Percentiles rank a stretch among this genome's conserved stretches.
These are phyloP conservation scores for Neonectria coccinea DNA, from an alignment of 2,329 filamentous ascomycete genomes.

Conservation along the genomic window DNA sequence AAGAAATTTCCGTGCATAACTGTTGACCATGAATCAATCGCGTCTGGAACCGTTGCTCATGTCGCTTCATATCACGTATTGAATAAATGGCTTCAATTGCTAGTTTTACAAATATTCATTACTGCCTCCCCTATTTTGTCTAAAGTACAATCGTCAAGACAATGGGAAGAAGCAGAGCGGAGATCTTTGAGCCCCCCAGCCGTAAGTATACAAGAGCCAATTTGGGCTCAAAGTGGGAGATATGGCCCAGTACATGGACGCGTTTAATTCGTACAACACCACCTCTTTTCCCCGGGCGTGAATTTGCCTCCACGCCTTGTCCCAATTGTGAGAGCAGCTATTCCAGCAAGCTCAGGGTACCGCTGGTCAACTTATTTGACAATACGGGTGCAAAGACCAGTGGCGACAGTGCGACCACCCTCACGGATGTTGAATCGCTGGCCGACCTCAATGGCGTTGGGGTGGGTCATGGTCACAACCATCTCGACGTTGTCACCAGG, in stretches of 20 bases:
- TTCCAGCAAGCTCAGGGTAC: constrained; percentile 7
- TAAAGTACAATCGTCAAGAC: constrained; percentile 54
- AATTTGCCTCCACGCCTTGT: background rate
- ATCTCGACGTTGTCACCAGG: constrained; percentile 99
- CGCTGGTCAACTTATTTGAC: constrained; percentile 59
- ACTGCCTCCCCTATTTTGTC: constrained; percentile 47
- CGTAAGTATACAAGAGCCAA: constrained; percentile 54
- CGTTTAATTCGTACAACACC: constrained; percentile 43
- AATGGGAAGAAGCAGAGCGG: constrained; percentile 56
- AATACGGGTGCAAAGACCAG: constrained; percentile 83
- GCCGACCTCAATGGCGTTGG: constrained; percentile 88
- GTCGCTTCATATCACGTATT: background rate
- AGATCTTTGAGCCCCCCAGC: constrained; percentile 52
- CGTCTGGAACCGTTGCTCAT: no score
- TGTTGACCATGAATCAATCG: background rate
- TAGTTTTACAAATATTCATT: constrained; percentile 48
- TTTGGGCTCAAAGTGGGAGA: constrained; percentile 46
- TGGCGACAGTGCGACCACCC: constrained; percentile 90
- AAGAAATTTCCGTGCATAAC: constrained; percentile 10
- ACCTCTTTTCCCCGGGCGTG: constrained; percentile 26
- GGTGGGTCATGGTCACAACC: constrained; percentile 85
- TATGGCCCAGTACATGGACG: constrained; percentile 45
- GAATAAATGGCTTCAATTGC: background rate
- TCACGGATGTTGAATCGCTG: constrained; percentile 99
- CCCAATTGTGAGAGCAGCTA: constrained; percentile 7